Evolutionary conservation across 352 stramenopile genomes (phyloP).

Genomic region (Pythium grandisporangium): DNA sequence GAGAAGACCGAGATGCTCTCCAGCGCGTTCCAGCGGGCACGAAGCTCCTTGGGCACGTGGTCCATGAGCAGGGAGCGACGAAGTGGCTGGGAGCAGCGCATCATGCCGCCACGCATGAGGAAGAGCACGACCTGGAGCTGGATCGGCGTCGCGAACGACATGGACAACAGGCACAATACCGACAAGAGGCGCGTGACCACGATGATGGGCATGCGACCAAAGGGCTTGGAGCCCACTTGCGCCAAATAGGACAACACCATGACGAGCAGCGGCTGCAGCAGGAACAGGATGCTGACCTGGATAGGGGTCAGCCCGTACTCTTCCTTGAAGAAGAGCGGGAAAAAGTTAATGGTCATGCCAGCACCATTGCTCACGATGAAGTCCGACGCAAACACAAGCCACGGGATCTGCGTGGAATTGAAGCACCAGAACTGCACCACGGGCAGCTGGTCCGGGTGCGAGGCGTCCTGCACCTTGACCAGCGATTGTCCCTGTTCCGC

Average conservation of each 20-base stretch:
- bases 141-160: conserved; percentile 51
- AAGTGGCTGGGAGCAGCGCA: conserved; percentile 76
- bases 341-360: conserved; percentile 82
- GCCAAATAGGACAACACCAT: conserved; percentile 51
- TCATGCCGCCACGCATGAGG: conserved; percentile 70
- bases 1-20: conserved; percentile 72
- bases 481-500: background rate
- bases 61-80: conserved; percentile 76
- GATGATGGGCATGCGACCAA: conserved; percentile 69
- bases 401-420: conserved; percentile 54
- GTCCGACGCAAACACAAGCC: conserved; percentile 59
- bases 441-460: background rate
- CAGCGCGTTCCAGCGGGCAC: conserved; percentile 67
- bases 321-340: conserved; percentile 76
- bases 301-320: conserved; percentile 71
- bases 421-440: conserved; percentile 55
- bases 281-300: conserved; percentile 58
- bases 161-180: conserved; percentile 49
- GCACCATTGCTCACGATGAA: conserved; percentile 82
- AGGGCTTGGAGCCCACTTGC: conserved; percentile 36
- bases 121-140: conserved; percentile 57
- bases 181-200: conserved; percentile 49
- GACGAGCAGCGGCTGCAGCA: conserved; percentile 55
- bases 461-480: no score
- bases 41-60: conserved; percentile 61